Evolutionary conservation across 768 basidiomycete genomes (phyloP).

Genomic region (Sporobolomyces pararoseus): DNA sequence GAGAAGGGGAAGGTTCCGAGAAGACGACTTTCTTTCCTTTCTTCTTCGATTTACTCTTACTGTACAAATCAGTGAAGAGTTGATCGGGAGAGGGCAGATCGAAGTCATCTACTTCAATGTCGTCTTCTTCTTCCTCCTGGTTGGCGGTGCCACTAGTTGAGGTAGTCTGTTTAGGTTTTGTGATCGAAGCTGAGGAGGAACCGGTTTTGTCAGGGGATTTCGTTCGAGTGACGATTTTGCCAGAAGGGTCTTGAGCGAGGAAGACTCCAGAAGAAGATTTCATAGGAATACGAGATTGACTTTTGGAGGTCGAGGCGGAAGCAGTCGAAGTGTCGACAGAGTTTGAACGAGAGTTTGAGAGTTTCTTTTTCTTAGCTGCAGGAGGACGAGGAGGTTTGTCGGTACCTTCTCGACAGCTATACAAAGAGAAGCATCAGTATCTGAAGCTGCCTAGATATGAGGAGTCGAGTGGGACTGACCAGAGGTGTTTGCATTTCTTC

Average conservation of each 20-base stretch:
- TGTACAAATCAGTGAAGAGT: neutral
- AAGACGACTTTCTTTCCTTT: neutral
- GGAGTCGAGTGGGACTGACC: neutral
- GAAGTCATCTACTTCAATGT: neutral
- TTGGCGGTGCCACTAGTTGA: too few relatives aligned
- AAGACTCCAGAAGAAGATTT: neutral
- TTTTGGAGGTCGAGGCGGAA: neutral
- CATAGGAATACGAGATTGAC: constrained; percentile 7
- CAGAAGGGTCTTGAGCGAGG: constrained; percentile 1
- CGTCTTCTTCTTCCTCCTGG: neutral
- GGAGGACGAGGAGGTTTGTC: constrained; percentile 26
- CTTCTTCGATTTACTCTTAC: neutral
- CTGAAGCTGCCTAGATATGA: too few relatives aligned
- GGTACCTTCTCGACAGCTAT: constrained; percentile 37
- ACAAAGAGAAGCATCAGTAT: too few relatives aligned
- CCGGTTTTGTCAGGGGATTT: neutral
- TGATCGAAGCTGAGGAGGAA: too few relatives aligned
- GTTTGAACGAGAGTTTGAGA: neutral
- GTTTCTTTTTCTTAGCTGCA: constrained; percentile 1
- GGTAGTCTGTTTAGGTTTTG: neutral
- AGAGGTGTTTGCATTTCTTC: constrained; percentile 23
- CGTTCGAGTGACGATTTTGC: constrained; percentile 2
- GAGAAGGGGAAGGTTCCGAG: neutral
- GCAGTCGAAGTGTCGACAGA: neutral
- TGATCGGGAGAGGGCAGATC: constrained; percentile 17